phyloP scores from a whole-genome alignment of 139 green algal genomes.

The Chlamydomonas applanata region DNA sequence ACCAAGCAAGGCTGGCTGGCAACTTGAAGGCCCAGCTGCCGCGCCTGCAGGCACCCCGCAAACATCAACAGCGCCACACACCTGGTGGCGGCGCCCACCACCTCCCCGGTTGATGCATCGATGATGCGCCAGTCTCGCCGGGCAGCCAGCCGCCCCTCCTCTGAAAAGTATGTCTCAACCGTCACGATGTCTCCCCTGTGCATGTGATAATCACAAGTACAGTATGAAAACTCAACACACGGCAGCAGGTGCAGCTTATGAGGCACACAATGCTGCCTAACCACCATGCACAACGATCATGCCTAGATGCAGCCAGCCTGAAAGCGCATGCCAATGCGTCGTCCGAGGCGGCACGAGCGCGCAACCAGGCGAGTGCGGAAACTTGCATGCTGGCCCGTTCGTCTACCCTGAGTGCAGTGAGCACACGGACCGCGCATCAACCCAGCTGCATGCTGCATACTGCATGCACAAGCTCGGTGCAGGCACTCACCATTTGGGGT shows the following conservation, averaged over 20 bases:
- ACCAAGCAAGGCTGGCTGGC: too few species aligned
- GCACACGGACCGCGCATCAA: neutral
- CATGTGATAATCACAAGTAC: too few species aligned
- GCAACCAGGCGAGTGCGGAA: too few species aligned
- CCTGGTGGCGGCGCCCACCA: constrained; percentile 81
- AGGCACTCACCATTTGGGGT: constrained; percentile 82
- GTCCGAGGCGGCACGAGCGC: too few species aligned
- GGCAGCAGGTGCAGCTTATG: neutral
- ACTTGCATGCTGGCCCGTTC: neutral
- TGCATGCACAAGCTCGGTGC: neutral
- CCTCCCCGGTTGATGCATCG: constrained; percentile 49
- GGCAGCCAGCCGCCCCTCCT: constrained; percentile 73
- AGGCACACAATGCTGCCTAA: too few species aligned
- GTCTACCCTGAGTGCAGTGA: neutral
- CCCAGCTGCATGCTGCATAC: too few species aligned
- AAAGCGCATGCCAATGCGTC: too few species aligned
- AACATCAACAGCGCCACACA: constrained; percentile 23
- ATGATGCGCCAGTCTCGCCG: constrained; percentile 81
- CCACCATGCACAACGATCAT: too few species aligned
- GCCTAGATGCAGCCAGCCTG: too few species aligned
- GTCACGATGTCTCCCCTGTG: constrained; percentile 51
- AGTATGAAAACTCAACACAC: neutral
- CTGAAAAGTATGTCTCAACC: constrained; percentile 87
- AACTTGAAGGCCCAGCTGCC: neutral
- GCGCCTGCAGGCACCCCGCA: neutral